phyloP scores from a whole-genome alignment of 345 rosid genomes.

The Adansonia digitata region DNA sequence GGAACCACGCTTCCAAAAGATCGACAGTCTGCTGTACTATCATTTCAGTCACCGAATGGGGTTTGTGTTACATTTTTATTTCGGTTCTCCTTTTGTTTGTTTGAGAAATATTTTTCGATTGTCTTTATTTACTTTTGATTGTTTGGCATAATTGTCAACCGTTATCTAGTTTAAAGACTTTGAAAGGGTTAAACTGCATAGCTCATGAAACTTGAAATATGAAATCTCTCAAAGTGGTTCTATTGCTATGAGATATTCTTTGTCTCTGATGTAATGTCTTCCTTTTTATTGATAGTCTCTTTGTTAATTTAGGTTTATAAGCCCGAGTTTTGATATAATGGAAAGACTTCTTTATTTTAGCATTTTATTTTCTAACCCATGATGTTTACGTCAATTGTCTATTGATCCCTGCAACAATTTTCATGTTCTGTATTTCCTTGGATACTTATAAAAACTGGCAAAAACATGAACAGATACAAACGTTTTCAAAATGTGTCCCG shows the following conservation, averaged over 20 bases:
- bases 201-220: neutral
- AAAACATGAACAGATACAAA: neutral
- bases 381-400: neutral
- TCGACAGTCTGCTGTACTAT: constrained; percentile 76
- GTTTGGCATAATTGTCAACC: neutral
- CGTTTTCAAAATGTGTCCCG: neutral
- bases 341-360: neutral
- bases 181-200: neutral
- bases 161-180: neutral
- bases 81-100: constrained; percentile 5
- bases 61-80: constrained; percentile 27
- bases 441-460: neutral
- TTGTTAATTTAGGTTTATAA: neutral
- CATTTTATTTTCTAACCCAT: neutral
- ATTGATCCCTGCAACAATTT: neutral
- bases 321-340: neutral
- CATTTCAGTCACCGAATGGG: constrained; percentile 65
- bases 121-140: neutral
- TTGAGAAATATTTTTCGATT: neutral
- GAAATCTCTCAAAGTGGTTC: neutral
- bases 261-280: neutral
- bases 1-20: constrained; percentile 84
- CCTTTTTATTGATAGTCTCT: neutral
- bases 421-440: neutral
- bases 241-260: neutral